Conservation (phyloP, 345 rosid species). For the Capsella bursapastoris region DNA sequence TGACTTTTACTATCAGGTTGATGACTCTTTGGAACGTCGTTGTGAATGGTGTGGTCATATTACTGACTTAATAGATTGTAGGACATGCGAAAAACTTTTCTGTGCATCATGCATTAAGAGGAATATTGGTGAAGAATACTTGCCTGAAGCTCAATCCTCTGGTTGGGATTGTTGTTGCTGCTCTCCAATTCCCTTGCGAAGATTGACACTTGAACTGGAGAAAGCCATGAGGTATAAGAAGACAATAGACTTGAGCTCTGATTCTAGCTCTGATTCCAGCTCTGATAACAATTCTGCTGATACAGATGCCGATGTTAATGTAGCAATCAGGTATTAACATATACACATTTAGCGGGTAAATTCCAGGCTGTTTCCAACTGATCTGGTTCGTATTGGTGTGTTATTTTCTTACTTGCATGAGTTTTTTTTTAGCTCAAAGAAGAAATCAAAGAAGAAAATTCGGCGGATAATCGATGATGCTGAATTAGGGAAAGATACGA, state of each 20-base stretch:
- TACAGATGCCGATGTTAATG: conserved; percentile 61
- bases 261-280: conserved; percentile 46
- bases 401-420: conserved; percentile 32
- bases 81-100: conserved; percentile 73
- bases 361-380: conserved; percentile 25
- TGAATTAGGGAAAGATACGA: conserved; percentile 97
- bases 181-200: conserved; percentile 72
- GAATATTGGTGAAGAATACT: conserved; percentile 77
- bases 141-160: conserved; percentile 63
- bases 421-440: conserved; percentile 59
- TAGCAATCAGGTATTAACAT: conserved; percentile 58
- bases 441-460: conserved; percentile 79
- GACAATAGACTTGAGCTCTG: conserved; percentile 43
- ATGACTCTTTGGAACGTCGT: conserved; percentile 65
- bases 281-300: conserved; percentile 73
- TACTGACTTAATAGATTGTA: conserved; percentile 73
- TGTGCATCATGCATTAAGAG: conserved; percentile 76
- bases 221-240: conserved; percentile 65
- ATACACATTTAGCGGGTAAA: conserved; percentile 11
- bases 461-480: conserved; percentile 96
- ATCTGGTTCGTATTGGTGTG: conserved; percentile 16
- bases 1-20: conserved; percentile 57
- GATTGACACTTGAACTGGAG: conserved; percentile 68
- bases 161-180: conserved; percentile 92
- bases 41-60: conserved; percentile 93